Evolutionary conservation across 345 rosid species (phyloP).

Genomic region (Eucalyptus melliodora): DNA sequence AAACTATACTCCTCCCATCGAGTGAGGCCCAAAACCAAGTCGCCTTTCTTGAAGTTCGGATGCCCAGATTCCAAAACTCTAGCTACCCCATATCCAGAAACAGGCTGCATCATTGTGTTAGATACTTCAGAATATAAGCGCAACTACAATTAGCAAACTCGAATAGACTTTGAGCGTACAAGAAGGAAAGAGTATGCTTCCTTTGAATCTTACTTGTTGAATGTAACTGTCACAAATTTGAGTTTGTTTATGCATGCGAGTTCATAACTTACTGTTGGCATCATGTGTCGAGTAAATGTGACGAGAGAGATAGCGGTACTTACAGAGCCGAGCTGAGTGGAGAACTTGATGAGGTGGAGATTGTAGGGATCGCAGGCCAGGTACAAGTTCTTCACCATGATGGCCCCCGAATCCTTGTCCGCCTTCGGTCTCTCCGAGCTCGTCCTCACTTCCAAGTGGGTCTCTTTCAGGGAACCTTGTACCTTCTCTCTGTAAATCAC

Average conservation of each 20-base stretch:
- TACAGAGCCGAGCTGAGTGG: too few relatives aligned
- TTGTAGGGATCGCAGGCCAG: too few relatives aligned
- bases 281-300: too few relatives aligned
- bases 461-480: too few relatives aligned
- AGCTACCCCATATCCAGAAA: slow-evolving; percentile 3
- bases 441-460: too few relatives aligned
- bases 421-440: too few relatives aligned
- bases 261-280: neutral
- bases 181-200: neutral
- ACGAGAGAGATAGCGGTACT: too few relatives aligned
- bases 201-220: neutral
- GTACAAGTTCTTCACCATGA: too few relatives aligned
- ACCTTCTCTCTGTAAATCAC: too few relatives aligned
- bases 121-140: neutral
- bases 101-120: neutral
- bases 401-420: too few relatives aligned
- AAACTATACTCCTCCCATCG: slow-evolving; percentile 12
- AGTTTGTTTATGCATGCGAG: neutral
- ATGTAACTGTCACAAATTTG: neutral
- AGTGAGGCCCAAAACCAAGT: slow-evolving; percentile 2
- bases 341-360: too few relatives aligned
- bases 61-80: slow-evolving; percentile 3
- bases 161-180: neutral
- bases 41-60: slow-evolving; percentile 1
- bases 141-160: neutral